Evolutionary conservation across 495 filamentous ascomycete species (phyloP).

Genomic region (Massariosphaeria phaeospora): DNA sequence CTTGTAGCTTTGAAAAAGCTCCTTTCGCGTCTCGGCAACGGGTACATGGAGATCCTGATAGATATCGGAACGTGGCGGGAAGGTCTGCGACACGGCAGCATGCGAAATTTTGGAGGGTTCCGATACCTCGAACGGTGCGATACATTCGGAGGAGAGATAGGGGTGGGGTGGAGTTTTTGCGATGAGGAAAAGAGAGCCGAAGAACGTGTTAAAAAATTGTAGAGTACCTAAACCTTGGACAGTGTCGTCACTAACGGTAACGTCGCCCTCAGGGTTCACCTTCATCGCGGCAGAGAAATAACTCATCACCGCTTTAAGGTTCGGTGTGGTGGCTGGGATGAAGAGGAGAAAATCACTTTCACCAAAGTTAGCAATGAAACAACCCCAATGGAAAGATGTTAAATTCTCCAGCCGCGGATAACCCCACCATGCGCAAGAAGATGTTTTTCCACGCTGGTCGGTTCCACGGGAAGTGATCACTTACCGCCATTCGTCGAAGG

Average conservation of each 20-base stretch:
- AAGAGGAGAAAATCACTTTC: slow-evolving; percentile 90
- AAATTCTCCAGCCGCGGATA: neutral
- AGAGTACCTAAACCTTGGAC: slow-evolving; percentile 92
- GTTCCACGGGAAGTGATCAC: slow-evolving; percentile 27
- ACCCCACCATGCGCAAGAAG: neutral
- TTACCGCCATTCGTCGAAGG: slow-evolving; percentile 95
- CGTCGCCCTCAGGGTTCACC: slow-evolving; percentile 91
- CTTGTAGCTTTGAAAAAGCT: slow-evolving; percentile 36
- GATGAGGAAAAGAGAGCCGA: slow-evolving; percentile 61
- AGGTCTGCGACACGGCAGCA: slow-evolving; percentile 12
- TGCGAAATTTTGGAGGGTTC: slow-evolving; percentile 3
- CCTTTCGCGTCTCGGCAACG: slow-evolving; percentile 19
- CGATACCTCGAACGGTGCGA: slow-evolving; percentile 12
- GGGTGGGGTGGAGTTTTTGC: slow-evolving; percentile 40
- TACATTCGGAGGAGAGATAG: neutral
- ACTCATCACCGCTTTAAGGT: slow-evolving; percentile 77
- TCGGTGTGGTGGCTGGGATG: slow-evolving; percentile 68
- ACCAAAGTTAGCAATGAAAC: slow-evolving; percentile 28
- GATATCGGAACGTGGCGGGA: slow-evolving; percentile 26
- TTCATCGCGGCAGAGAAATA: slow-evolving; percentile 90
- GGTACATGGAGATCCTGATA: neutral
- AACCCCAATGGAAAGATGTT: slow-evolving; percentile 1
- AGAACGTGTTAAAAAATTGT: slow-evolving; percentile 65
- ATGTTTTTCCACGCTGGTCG: neutral
- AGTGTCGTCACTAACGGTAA: slow-evolving; percentile 79